Evolutionary conservation across 768 basidiomycete species (phyloP), one percentile per base, ranked within the genome.

Genomic region (Filobasidium wieringae): DNA sequence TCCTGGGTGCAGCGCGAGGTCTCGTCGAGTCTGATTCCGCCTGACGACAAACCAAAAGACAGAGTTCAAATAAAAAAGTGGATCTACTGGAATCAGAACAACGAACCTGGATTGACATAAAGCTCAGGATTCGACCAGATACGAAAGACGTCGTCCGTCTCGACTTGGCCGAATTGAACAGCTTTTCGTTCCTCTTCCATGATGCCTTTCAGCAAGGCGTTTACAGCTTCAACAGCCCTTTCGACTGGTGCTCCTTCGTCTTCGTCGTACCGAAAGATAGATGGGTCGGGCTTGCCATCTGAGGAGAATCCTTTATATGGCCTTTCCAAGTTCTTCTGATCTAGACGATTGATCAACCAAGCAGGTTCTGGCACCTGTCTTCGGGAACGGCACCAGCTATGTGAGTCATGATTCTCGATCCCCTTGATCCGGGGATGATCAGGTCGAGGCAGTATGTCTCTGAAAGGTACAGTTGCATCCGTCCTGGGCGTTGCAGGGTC

Each of bases 11-110:
- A 39, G 7, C n/a, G 17, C 15, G 47, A 56, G n/a, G 61, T 61
- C 49, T 70, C 67, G 45, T 70, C 69, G 2, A 70, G 49, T 3
- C 69, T 59, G 19, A 70, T 62, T 0, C 69, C 69, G 29, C 67
- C 65, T 65, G 62, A 22, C 34, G 29, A 54, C 5, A 19, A 11
- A 14, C 24, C 6, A 2, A 9, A 19, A 22, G 22, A 15, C 30
- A 5, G 19, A 43, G 41, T 7, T 51, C 41, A 43, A 43, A 8
- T 8, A 8, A 14, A 8, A 43, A 24, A 24, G 12, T 9, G 6
- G n/a, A 29, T 34, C 39, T 2, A 27, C 17, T 29, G 26, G 4
- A 49, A 41, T 7, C n/a, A 1, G 11, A 17, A 7, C 17, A 9
- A 52, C 59, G 17, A 41, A 64, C 64, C 63, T 59, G 59, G 58